Evolutionary conservation across 1,284 basidiomycete species (phyloP).

Genomic region (Ustilago hordei): DNA sequence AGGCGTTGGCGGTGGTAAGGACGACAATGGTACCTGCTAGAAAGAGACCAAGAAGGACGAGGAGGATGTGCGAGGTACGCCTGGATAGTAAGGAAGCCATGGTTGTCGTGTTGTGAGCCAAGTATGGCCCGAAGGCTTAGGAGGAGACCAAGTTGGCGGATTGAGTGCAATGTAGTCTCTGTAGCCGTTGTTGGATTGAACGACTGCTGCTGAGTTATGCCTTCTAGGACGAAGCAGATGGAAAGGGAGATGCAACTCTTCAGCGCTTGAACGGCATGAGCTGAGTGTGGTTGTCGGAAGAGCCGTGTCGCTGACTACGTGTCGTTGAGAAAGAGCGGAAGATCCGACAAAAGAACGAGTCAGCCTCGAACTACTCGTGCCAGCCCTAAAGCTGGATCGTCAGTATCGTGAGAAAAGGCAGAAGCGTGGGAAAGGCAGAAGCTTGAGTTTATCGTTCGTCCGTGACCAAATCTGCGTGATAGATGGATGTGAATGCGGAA

Average conservation of each 20-base stretch:
- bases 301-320: not conserved
- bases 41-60: slow-evolving; percentile 84
- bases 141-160: not conserved
- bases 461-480: not conserved
- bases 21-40: slow-evolving; percentile 91
- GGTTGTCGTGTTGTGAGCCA: not conserved
- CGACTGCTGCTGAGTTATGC: not conserved
- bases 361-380: not conserved
- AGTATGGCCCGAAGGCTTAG: slow-evolving; percentile 2
- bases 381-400: not conserved
- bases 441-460: not conserved
- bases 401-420: not conserved
- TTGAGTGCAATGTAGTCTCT: not conserved
- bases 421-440: not conserved
- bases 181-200: too few species aligned
- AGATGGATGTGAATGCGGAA: not conserved
- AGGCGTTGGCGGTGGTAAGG: slow-evolving; percentile 88
- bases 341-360: not conserved
- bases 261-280: not conserved
- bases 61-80: slow-evolving; percentile 70
- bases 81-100: slow-evolving; percentile 57
- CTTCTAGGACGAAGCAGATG: not conserved
- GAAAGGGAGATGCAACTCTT: not conserved
- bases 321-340: not conserved
- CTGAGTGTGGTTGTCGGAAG: not conserved